Percentiles rank a stretch among this genome's conserved stretches.
phyloP scores from a whole-genome alignment of 176 grass and related monocot genomes.

The Luzula sylvatica region DNA sequence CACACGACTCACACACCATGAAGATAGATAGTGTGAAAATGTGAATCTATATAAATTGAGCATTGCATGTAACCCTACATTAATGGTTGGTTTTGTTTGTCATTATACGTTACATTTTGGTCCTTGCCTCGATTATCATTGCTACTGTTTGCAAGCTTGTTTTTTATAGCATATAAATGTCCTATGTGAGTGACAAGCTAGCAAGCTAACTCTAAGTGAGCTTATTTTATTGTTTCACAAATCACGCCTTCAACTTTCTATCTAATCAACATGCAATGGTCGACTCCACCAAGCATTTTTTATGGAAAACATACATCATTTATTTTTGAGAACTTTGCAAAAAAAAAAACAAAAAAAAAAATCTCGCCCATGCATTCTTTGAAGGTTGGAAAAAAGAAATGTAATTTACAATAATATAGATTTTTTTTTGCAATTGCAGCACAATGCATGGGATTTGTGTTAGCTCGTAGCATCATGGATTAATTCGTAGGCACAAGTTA shows the following conservation, averaged over 20 bases:
- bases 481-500: too few relatives aligned
- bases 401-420: too few relatives aligned
- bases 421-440: too few relatives aligned
- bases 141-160: too few relatives aligned
- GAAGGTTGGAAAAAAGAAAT: too few relatives aligned
- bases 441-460: too few relatives aligned
- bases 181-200: background rate
- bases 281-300: background rate
- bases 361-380: too few relatives aligned
- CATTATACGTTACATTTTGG: slow-evolving; percentile 9
- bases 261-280: background rate
- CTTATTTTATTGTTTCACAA: slow-evolving; percentile 10
- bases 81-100: slow-evolving; percentile 21
- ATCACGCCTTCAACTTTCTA: background rate
- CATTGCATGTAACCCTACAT: slow-evolving; percentile 17
- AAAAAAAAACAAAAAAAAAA: too few relatives aligned
- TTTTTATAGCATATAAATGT: too few relatives aligned
- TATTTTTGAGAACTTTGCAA: too few relatives aligned
- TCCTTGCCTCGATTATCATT: background rate
- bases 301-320: too few relatives aligned
- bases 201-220: slow-evolving; percentile 3
- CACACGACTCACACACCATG: slow-evolving; percentile 3
- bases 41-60: background rate
- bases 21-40: background rate
- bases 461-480: too few relatives aligned